These are phyloP conservation scores for Vitis vinifera DNA, from an alignment of 164 flowering plant species.

Conservation along the genomic window ASM3070453v1 NC_081814.1:6829001-6829500, in stretches of 20 bases:
- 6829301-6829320: too few species aligned
- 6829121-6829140: conserved; percentile 35
- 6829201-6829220: conserved; percentile 22
- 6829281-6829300: too few species aligned
- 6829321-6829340: too few species aligned
- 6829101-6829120: conserved; percentile 50
- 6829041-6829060: conserved; percentile 24
- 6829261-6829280: too few species aligned
- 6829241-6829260: background rate
- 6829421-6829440: conserved; percentile 19
- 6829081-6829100: conserved; percentile 30
- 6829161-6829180: conserved; percentile 40
- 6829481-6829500: conserved; percentile 27
- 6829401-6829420: conserved; percentile 25
- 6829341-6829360: background rate
- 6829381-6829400: conserved; percentile 26
- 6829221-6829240: too few species aligned
- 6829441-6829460: conserved; percentile 5
- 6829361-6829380: conserved; percentile 21
- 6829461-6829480: conserved; percentile 22
- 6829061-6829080: conserved; percentile 40
- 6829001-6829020: conserved; percentile 30
- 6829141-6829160: conserved; percentile 41
- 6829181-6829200: conserved; percentile 43
- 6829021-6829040: conserved; percentile 38